These are phyloP conservation scores for Arthromyces matolae DNA, from an alignment of 768 basidiomycete genomes.

Conservation along the genomic window DNA sequence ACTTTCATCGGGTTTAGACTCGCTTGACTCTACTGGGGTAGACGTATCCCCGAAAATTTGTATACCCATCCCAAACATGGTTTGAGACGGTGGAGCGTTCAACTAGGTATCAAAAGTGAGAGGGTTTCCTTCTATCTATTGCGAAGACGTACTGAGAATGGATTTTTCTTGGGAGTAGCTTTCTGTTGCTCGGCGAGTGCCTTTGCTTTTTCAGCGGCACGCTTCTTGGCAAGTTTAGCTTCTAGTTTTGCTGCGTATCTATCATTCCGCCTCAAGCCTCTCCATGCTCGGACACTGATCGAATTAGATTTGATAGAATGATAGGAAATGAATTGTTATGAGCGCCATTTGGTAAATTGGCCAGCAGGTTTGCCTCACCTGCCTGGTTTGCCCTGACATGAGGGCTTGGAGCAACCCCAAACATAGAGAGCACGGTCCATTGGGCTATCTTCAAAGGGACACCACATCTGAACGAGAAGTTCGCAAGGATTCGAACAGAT, in stretches of 20 bases:
- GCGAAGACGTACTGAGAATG: conserved; percentile 59
- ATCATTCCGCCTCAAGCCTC: conserved; percentile 68
- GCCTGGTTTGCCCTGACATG: conserved; percentile 73
- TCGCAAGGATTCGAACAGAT: conserved; percentile 73
- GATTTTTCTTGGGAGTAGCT: conserved; percentile 45
- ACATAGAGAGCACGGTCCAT: conserved; percentile 84
- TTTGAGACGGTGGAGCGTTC: conserved; percentile 23
- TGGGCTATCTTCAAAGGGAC: conserved; percentile 80
- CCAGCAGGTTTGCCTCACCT: conserved; percentile 49
- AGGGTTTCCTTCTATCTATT: not conserved
- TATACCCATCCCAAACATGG: conserved; percentile 54
- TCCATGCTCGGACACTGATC: conserved; percentile 75
- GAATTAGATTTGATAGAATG: conserved; percentile 1
- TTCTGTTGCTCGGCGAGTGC: conserved; percentile 30
- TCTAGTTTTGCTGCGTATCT: conserved; percentile 73
- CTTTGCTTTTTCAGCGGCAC: conserved; percentile 34
- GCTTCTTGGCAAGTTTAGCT: conserved; percentile 43
- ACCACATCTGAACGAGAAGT: conserved; percentile 85
- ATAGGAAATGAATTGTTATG: conserved; percentile 11
- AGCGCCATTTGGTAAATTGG: conserved; percentile 9
- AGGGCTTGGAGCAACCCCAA: conserved; percentile 71
- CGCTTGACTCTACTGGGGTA: conserved; percentile 11
- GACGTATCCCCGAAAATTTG: conserved; percentile 56
- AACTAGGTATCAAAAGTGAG: conserved; percentile 17
- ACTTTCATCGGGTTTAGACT: conserved; percentile 23